Conservation (phyloP, 2,329 filamentous ascomycete species). For the Penicillium sp. region DNA sequence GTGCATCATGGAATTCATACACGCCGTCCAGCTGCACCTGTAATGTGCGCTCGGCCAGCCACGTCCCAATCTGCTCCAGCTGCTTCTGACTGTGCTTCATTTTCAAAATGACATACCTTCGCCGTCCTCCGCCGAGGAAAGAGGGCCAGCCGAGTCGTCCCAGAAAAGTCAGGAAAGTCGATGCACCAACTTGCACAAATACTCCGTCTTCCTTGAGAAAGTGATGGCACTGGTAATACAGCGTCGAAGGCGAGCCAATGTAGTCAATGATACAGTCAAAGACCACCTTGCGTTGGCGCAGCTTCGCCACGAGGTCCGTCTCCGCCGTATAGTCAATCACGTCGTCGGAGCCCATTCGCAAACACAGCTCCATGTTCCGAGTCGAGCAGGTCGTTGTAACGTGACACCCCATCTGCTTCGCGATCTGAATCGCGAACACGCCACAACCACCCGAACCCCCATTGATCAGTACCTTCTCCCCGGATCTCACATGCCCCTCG, state of each 20-base stretch:
- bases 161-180: slow-evolving; percentile 31
- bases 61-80: slow-evolving; percentile 51
- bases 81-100: slow-evolving; percentile 43
- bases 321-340: slow-evolving; percentile 58
- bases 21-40: slow-evolving; percentile 55
- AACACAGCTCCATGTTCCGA: slow-evolving; percentile 56
- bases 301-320: slow-evolving; percentile 46
- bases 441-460: slow-evolving; percentile 63
- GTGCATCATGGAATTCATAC: slow-evolving; percentile 56
- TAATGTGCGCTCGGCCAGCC: slow-evolving; percentile 59
- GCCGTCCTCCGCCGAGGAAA: slow-evolving; percentile 51
- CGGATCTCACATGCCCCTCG: slow-evolving; percentile 46
- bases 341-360: slow-evolving; percentile 60
- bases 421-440: slow-evolving; percentile 60
- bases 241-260: slow-evolving; percentile 48
- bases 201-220: slow-evolving; percentile 51
- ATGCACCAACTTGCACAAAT: slow-evolving; percentile 54
- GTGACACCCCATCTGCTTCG: slow-evolving; percentile 58
- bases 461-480: slow-evolving; percentile 62
- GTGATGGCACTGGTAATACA: slow-evolving; percentile 54
- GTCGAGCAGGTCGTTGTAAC: slow-evolving; percentile 60
- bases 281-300: slow-evolving; percentile 49
- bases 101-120: slow-evolving; percentile 33
- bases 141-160: slow-evolving; percentile 45
- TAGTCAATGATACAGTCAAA: slow-evolving; percentile 59